Conservation (phyloP, 768 basidiomycete genomes). For the Leccinum olivaceopallidum region DNA sequence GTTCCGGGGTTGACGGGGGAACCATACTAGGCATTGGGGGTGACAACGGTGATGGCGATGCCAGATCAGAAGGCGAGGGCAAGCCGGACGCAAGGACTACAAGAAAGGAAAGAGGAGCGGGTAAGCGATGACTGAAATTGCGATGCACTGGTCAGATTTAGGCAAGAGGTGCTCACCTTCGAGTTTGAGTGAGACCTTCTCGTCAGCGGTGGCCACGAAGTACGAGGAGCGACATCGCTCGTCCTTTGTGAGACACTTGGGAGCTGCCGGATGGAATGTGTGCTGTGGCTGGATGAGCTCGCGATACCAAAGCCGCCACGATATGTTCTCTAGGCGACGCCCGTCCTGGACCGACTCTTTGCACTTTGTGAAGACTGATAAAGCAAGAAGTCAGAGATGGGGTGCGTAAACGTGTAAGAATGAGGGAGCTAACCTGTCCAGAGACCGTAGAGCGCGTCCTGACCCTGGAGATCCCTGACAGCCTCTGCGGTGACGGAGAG, state of each 20-base stretch:
- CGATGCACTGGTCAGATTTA: conserved; percentile 12
- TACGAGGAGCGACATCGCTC: conserved; percentile 26
- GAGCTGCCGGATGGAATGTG: conserved; percentile 29
- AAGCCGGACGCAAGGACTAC: conserved; percentile 26
- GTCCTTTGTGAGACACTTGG: conserved; percentile 24
- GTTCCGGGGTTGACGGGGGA: conserved; percentile 32
- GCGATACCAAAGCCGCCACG: conserved; percentile 83
- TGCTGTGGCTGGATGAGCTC: conserved; percentile 46
- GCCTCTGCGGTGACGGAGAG: conserved; percentile 66
- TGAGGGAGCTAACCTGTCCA: conserved; percentile 55
- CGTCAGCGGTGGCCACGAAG: conserved; percentile 26
- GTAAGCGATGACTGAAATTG: conserved; percentile 18
- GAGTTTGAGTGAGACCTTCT: conserved; percentile 15
- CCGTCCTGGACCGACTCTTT: conserved; percentile 79
- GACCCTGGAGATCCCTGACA: conserved; percentile 65
- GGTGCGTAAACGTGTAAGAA: not conserved
- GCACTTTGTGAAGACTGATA: conserved; percentile 80
- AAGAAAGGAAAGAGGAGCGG: conserved; percentile 17
- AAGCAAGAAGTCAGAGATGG: conserved; percentile 10
- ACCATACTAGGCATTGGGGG: conserved; percentile 15
- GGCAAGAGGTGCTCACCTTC: conserved; percentile 18
- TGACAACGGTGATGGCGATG: conserved; percentile 31
- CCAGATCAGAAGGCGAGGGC: conserved; percentile 31
- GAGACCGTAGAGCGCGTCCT: conserved; percentile 63
- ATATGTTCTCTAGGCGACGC: conserved; percentile 81